These are phyloP conservation scores for Spongispora temasekensis DNA, from an alignment of 1,284 basidiomycete genomes.

Conservation along the genomic window DNA sequence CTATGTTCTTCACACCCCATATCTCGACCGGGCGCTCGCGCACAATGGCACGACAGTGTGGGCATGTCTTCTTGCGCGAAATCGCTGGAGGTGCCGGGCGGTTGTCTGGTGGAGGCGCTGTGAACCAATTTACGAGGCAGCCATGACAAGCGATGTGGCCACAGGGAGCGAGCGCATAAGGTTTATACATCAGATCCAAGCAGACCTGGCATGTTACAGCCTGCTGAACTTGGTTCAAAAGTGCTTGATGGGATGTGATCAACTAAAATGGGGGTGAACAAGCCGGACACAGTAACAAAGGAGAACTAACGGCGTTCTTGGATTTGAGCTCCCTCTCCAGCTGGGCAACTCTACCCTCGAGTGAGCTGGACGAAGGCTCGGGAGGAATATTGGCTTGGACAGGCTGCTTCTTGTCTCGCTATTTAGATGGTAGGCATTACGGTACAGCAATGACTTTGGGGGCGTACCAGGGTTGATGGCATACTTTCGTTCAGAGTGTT, in stretches of 20 bases:
- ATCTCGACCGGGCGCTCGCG: constrained; percentile 64
- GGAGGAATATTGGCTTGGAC: neutral
- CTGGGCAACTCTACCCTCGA: constrained; percentile 38
- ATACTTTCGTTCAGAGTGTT: constrained; percentile 3
- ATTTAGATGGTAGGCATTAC: constrained; percentile 12
- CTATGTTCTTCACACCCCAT: constrained; percentile 73
- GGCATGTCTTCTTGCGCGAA: constrained; percentile 66
- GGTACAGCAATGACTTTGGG: neutral
- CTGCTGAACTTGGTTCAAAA: constrained; percentile 54
- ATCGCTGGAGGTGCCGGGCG: constrained; percentile 23
- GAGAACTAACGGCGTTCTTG: constrained; percentile 41
- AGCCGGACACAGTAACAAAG: neutral
- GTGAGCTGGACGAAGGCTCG: constrained; percentile 14
- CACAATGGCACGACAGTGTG: constrained; percentile 67
- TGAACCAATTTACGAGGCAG: constrained; percentile 78
- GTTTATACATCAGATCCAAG: constrained; percentile 66
- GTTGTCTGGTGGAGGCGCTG: constrained; percentile 39
- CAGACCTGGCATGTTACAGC: constrained; percentile 74
- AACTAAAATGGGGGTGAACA: constrained; percentile 37
- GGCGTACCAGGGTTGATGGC: constrained; percentile 19
- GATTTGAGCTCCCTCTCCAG: constrained; percentile 45
- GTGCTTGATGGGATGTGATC: constrained; percentile 49
- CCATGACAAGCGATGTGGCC: constrained; percentile 71
- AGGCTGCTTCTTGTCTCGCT: constrained; percentile 6
- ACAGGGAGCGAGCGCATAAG: constrained; percentile 70